These are phyloP conservation scores for Cairneyella variabilis DNA, from an alignment of 495 filamentous ascomycete genomes.

Conservation along the genomic window DNA sequence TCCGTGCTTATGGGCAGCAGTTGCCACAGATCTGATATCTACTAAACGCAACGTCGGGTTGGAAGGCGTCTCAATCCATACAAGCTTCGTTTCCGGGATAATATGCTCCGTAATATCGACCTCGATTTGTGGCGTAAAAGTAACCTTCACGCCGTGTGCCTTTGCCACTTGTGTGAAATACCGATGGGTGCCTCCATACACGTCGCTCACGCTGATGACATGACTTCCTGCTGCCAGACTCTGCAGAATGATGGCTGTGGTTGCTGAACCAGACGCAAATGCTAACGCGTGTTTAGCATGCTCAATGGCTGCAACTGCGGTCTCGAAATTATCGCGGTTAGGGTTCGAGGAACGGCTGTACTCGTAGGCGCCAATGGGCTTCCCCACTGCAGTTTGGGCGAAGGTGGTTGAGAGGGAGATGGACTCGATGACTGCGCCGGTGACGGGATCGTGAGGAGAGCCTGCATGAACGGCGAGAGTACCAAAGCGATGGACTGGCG, in stretches of 20 bases:
- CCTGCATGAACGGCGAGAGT: slow-evolving; percentile 95
- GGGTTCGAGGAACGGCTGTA: slow-evolving; percentile 91
- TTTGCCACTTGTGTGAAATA: slow-evolving; percentile 98
- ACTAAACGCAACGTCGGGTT: slow-evolving; percentile 92
- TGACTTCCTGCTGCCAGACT: slow-evolving; percentile 89
- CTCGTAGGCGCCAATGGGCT: slow-evolving; percentile 82
- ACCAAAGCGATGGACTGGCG: slow-evolving; percentile 70
- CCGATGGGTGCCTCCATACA: slow-evolving; percentile 95
- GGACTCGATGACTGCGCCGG: slow-evolving; percentile 91
- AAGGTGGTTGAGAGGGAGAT: slow-evolving; percentile 96
- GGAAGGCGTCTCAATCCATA: slow-evolving; percentile 95
- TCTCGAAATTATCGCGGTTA: slow-evolving; percentile 91
- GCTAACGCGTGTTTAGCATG: slow-evolving; percentile 89
- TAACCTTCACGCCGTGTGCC: slow-evolving; percentile 90
- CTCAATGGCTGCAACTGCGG: slow-evolving; percentile 86
- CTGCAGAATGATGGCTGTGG: slow-evolving; percentile 89
- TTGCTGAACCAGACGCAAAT: slow-evolving; percentile 91
- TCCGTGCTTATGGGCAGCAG: slow-evolving; percentile 78
- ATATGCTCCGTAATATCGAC: slow-evolving; percentile 79
- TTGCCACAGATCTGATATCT: slow-evolving; percentile 81
- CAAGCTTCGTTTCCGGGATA: slow-evolving; percentile 82
- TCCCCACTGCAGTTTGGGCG: slow-evolving; percentile 78
- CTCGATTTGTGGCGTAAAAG: slow-evolving; percentile 90
- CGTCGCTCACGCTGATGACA: slow-evolving; percentile 91
- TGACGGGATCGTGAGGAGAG: slow-evolving; percentile 80